Evolutionary conservation across 345 rosid species (phyloP), one percentile per base, ranked within the genome.

Genomic region (Gossypium bickii): DNA sequence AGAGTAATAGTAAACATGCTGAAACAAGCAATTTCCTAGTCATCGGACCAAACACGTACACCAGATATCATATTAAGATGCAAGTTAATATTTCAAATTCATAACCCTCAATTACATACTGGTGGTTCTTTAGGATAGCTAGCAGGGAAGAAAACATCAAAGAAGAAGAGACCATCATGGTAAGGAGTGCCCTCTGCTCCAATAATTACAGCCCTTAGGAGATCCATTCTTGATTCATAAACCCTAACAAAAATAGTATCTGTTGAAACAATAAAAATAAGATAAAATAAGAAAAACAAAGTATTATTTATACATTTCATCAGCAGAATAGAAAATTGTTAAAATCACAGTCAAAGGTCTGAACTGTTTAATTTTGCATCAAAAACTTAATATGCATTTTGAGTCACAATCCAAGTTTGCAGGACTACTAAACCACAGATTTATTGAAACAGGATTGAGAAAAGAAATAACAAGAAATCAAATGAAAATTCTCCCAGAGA

Each of bases 121-220:
- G 97, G 98, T 15, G 98, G 97, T n/a, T 48, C 81, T 77, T 74
- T 74, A 68, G 98, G 98, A 79, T 91, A 94, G 74, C 76, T 77
- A 63, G 81, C 66, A 59, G 97, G 98, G 82, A 94, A 94, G 87
- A 74, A 87, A 74, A 94, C 78, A 77, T 94, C 98, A 77, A 92
- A 92, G 85, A 92, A 94, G 81, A 87, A 94, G 55, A 94, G 92
- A 80, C 98, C 97, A 59, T 94, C 97, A 58, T 92, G 97, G 81
- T 94, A 94, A 24, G 98, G 98, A 78, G 98, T 94, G 69, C 93
- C 97, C 73, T 89, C 92, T 16, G 97, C 95, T 84, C 97, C 98
- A 15, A 90, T 76, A 65, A 94, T 92, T 61, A 89, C 97, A 80
- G 97, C 98, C 82, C 97, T 89, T 87, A 92, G 76, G 67, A 92